Percentiles rank a stretch among this genome's conserved stretches.
These are phyloP conservation scores for Vigna radiata DNA, from an alignment of 306 rosid genomes.

Conservation along the genomic window DNA sequence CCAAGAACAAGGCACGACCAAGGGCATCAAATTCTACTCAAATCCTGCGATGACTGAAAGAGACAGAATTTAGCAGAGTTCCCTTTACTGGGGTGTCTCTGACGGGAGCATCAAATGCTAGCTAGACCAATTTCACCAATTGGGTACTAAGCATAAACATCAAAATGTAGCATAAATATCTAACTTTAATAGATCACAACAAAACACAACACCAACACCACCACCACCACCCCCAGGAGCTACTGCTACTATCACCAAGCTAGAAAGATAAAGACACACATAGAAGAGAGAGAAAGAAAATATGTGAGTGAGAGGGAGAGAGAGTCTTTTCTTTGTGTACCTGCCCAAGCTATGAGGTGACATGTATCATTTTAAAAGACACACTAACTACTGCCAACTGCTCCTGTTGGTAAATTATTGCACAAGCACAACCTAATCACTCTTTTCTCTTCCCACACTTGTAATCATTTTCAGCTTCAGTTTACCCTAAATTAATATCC, in stretches of 20 bases:
- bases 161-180: constrained; percentile 64
- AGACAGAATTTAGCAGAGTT: constrained; percentile 50
- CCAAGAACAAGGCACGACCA: constrained; percentile 52
- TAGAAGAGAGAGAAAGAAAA: not conserved
- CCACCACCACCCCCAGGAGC: constrained; percentile 46
- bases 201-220: constrained; percentile 38
- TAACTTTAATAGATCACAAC: constrained; percentile 61
- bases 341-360: constrained; percentile 69
- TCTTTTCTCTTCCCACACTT: constrained; percentile 36
- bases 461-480: constrained; percentile 32
- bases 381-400: constrained; percentile 90
- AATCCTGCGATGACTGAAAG: constrained; percentile 60
- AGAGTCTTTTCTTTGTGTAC: constrained; percentile 52
- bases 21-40: constrained; percentile 56
- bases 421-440: constrained; percentile 62
- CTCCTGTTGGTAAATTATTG: constrained; percentile 82
- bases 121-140: constrained; percentile 54
- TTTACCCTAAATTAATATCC: constrained; percentile 25
- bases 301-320: not conserved
- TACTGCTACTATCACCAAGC: constrained; percentile 36
- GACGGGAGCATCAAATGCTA: constrained; percentile 60
- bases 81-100: constrained; percentile 42
- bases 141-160: constrained; percentile 60
- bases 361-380: constrained; percentile 82
- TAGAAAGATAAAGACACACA: constrained; percentile 49